A percentile compares a stretch with the other conserved stretches of the same genome.
These are phyloP conservation scores for Truncatella angustata DNA, from an alignment of 2,329 filamentous ascomycete species.

Conservation along the genomic window DNA sequence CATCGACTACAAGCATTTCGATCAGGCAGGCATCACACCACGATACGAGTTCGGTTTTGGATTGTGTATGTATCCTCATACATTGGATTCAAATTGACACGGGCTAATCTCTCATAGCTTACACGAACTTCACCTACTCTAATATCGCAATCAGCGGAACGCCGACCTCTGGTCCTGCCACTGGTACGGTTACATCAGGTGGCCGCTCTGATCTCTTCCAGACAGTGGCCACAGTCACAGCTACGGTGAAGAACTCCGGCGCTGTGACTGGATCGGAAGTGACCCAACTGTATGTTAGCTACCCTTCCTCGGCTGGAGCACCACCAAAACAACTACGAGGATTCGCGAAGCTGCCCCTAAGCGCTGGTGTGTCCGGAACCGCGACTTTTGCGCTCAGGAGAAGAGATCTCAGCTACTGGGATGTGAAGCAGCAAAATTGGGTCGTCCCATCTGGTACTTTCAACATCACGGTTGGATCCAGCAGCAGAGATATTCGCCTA, in stretches of 20 bases:
- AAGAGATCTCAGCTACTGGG: slow-evolving; percentile 9
- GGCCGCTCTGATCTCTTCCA: slow-evolving; percentile 45
- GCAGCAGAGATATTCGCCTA: slow-evolving; percentile 43
- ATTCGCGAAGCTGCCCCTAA: slow-evolving; percentile 56
- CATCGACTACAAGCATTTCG: slow-evolving; percentile 65
- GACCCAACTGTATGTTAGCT: slow-evolving; percentile 41
- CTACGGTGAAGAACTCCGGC: slow-evolving; percentile 38
- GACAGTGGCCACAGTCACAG: slow-evolving; percentile 32
- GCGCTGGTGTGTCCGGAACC: slow-evolving; percentile 30
- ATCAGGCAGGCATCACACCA: slow-evolving; percentile 53
- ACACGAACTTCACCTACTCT: slow-evolving; percentile 65
- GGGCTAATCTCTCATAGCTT: slow-evolving; percentile 42
- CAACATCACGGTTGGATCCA: slow-evolving; percentile 41
- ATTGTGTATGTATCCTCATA: slow-evolving; percentile 44
- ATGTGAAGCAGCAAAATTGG: slow-evolving; percentile 6
- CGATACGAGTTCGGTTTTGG: slow-evolving; percentile 66
- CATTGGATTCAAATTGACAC: neutral
- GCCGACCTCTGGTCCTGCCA: slow-evolving; percentile 37
- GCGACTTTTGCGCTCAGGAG: slow-evolving; percentile 7
- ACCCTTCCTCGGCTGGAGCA: slow-evolving; percentile 29
- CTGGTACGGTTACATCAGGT: slow-evolving; percentile 34
- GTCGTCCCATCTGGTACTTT: slow-evolving; percentile 31
- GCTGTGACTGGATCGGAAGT: slow-evolving; percentile 38
- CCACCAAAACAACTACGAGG: slow-evolving; percentile 60
- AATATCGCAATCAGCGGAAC: slow-evolving; percentile 41